phyloP scores from a whole-genome alignment of 176 grass and related monocot species.

The Triticum timopheevii region DNA sequence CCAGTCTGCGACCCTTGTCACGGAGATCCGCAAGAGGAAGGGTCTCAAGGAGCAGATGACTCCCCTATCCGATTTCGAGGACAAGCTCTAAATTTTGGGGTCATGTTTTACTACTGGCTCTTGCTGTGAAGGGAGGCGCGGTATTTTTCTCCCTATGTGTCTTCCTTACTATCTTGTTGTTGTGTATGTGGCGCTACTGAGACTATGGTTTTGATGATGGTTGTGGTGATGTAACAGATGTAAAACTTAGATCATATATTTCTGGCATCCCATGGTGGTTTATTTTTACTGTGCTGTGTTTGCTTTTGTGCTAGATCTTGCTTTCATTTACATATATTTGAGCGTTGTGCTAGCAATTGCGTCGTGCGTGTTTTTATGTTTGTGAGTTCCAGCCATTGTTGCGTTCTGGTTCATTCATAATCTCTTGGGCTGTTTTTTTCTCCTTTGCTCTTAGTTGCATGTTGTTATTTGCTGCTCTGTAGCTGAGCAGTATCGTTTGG shows the following conservation, averaged over 20 bases:
- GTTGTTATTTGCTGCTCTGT: too few species aligned
- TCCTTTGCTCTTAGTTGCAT: too few species aligned
- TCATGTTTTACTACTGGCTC: not conserved
- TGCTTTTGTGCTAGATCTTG: not conserved
- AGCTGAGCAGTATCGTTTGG: too few species aligned
- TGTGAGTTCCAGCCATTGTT: not conserved
- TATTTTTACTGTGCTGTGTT: not conserved
- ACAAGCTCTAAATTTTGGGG: constrained; percentile 50
- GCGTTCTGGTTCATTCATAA: not conserved
- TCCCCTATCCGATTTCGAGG: constrained; percentile 66
- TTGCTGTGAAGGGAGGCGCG: not conserved
- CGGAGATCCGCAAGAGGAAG: constrained; percentile 60
- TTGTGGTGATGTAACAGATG: constrained; percentile 15
- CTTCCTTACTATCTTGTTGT: not conserved
- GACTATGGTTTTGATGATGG: constrained; percentile 1
- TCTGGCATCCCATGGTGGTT: not conserved
- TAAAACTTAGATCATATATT: not conserved
- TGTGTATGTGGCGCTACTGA: not conserved
- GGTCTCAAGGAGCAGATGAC: constrained; percentile 84
- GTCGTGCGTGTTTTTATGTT: not conserved
- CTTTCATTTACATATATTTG: not conserved
- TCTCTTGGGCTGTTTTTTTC: too few species aligned
- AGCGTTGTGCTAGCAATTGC: not conserved
- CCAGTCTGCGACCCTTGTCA: constrained; percentile 42
- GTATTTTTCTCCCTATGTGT: not conserved